Conservation (phyloP, 768 basidiomycete genomes). For the Lyophyllum semitale region DNA sequence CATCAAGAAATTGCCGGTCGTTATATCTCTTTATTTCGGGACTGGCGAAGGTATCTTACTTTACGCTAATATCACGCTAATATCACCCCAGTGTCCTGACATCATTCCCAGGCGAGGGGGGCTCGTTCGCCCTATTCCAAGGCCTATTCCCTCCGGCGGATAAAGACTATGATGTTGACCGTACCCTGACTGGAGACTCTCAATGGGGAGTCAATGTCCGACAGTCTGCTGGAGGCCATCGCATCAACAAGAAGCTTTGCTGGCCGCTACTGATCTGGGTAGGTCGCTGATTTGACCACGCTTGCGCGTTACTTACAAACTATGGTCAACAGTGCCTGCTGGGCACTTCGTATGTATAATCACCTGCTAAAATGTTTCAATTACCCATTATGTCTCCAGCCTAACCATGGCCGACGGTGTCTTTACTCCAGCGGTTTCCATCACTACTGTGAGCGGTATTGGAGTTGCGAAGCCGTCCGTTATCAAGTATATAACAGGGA, state of each 20-base stretch:
- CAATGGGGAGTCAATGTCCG: slow-evolving; percentile 13
- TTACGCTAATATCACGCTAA: not conserved
- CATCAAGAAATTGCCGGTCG: slow-evolving; percentile 25
- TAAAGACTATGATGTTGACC: slow-evolving; percentile 47
- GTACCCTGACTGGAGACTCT: slow-evolving; percentile 55
- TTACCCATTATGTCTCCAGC: slow-evolving; percentile 22
- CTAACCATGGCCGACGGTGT: slow-evolving; percentile 71
- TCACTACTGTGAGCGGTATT: slow-evolving; percentile 71
- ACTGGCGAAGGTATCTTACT: slow-evolving; percentile 47
- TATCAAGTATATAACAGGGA: slow-evolving; percentile 45
- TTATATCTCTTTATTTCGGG: slow-evolving; percentile 48
- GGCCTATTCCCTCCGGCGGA: slow-evolving; percentile 56
- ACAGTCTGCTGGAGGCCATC: slow-evolving; percentile 14
- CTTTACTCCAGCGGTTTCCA: slow-evolving; percentile 69
- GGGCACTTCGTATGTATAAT: slow-evolving; percentile 48
- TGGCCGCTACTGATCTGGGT: slow-evolving; percentile 64
- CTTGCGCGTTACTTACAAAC: not conserved
- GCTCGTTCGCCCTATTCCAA: slow-evolving; percentile 65
- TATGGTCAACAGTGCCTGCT: slow-evolving; percentile 49
- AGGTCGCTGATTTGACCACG: slow-evolving; percentile 12
- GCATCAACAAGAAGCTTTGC: slow-evolving; percentile 32
- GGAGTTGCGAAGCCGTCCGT: slow-evolving; percentile 58
- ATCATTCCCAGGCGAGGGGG: slow-evolving; percentile 56
- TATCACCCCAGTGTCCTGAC: slow-evolving; percentile 1
- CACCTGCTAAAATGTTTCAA: not conserved